Evolutionary conservation across 208 protist species (phyloP).

Genomic region (Leishmania arabica): DNA sequence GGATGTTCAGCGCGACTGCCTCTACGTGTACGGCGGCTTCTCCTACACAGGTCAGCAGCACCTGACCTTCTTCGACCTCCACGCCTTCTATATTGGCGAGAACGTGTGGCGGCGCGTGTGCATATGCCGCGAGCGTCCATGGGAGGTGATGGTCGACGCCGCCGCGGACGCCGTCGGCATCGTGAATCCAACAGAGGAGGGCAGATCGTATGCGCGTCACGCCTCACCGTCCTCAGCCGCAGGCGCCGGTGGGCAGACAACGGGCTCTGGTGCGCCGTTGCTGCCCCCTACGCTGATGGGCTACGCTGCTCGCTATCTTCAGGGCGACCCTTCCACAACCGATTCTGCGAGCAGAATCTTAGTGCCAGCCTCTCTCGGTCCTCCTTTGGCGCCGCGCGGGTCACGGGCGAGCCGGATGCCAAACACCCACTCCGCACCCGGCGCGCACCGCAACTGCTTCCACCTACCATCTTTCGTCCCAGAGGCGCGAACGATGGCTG

Average conservation of each 20-base stretch:
- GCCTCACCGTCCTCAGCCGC: constrained; percentile 2
- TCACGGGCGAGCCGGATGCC: neutral
- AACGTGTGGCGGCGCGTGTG: constrained; percentile 52
- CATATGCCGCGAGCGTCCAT: constrained; percentile 27
- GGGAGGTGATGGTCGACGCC: constrained; percentile 19
- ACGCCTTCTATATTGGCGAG: constrained; percentile 53
- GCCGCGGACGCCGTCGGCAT: constrained; percentile 9
- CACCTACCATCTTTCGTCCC: constrained; percentile 31
- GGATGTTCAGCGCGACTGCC: constrained; percentile 33
- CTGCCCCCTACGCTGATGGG: constrained; percentile 23
- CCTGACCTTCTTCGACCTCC: constrained; percentile 59
- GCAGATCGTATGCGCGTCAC: constrained; percentile 18
- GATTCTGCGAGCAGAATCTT: neutral
- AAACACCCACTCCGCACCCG: neutral
- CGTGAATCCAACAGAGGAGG: constrained; percentile 19
- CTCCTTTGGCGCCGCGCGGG: constrained; percentile 15
- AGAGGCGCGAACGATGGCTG: constrained; percentile 66
- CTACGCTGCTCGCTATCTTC: constrained; percentile 17
- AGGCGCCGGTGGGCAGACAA: neutral
- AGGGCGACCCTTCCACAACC: neutral
- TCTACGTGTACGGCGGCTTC: constrained; percentile 75
- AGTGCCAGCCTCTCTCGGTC: neutral
- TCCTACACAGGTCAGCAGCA: constrained; percentile 33
- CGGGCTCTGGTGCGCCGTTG: neutral
- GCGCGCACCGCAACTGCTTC: constrained; percentile 2